A percentile compares a stretch with the other conserved stretches of the same genome.
These are phyloP conservation scores for Penicillium occitanis DNA, from an alignment of 2,329 filamentous ascomycete genomes.

Conservation along the genomic window DNA sequence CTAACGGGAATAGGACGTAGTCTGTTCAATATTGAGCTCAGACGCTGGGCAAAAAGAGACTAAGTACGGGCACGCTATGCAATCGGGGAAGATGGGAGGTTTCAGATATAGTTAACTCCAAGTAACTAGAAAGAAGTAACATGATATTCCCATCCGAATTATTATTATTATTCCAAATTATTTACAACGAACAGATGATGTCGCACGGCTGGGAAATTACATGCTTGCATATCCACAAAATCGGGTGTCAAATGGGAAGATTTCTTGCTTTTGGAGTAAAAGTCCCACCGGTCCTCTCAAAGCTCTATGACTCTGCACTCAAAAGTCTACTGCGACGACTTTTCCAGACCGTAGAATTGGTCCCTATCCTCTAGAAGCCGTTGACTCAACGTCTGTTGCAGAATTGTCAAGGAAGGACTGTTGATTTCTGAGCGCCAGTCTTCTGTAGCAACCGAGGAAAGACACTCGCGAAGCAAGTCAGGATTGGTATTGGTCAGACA, in stretches of 20 bases:
- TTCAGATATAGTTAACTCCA: too few relatives aligned
- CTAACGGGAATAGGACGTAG: neutral
- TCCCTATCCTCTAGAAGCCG: neutral
- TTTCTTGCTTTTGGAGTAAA: neutral
- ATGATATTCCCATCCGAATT: too few relatives aligned
- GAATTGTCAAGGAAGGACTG: neutral
- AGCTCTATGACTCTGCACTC: neutral
- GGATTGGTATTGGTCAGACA: neutral
- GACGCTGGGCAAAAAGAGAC: too few relatives aligned
- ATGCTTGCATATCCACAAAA: neutral
- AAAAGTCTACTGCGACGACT: neutral
- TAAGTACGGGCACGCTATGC: too few relatives aligned
- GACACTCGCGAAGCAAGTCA: slow-evolving; percentile 6
- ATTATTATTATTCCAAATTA: too few relatives aligned
- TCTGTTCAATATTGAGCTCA: neutral
- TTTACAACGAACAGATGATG: neutral
- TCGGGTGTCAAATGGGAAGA: neutral
- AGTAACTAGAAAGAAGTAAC: too few relatives aligned
- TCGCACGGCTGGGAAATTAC: neutral
- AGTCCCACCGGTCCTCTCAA: neutral
- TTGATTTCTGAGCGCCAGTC: neutral
- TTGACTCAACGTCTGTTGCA: neutral
- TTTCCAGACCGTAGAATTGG: neutral
- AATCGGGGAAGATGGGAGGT: too few relatives aligned
- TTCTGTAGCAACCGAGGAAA: neutral